phyloP scores from a whole-genome alignment of 73 alveolate genomes.

The Paramecium biaurelia region DNA sequence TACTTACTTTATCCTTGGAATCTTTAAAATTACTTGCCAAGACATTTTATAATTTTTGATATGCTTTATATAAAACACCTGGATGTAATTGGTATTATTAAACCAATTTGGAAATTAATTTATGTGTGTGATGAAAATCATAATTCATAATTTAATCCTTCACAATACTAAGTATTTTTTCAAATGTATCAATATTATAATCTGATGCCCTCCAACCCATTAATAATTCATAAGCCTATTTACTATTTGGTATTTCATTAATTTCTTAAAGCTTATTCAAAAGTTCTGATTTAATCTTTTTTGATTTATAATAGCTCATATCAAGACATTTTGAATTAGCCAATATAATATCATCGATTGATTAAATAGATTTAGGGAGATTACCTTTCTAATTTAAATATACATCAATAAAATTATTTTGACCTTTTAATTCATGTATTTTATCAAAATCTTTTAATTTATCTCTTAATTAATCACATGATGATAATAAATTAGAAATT shows the following conservation, averaged over 20 bases:
- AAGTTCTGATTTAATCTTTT: neutral
- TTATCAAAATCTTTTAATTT: neutral
- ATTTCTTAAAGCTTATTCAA: neutral
- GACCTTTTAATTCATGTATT: neutral
- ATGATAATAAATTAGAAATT: neutral
- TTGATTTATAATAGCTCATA: neutral
- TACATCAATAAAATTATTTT: neutral
- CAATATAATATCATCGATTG: neutral
- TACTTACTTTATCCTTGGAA: neutral
- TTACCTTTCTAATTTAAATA: neutral
- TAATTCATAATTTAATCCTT: neutral
- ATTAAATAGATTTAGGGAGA: neutral
- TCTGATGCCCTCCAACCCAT: neutral
- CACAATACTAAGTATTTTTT: neutral
- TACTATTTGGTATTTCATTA: neutral
- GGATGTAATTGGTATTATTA: neutral
- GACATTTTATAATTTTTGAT: neutral
- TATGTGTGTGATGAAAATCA: neutral
- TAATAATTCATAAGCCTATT: neutral
- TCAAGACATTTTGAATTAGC: neutral
- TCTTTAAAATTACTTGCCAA: neutral
- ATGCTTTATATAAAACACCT: neutral
- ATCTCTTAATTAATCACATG: neutral
- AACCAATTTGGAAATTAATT: neutral
- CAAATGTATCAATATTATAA: neutral